Evolutionary conservation across 2,329 filamentous ascomycete species (phyloP).

Genomic region (Metarhizium anisopliae): DNA sequence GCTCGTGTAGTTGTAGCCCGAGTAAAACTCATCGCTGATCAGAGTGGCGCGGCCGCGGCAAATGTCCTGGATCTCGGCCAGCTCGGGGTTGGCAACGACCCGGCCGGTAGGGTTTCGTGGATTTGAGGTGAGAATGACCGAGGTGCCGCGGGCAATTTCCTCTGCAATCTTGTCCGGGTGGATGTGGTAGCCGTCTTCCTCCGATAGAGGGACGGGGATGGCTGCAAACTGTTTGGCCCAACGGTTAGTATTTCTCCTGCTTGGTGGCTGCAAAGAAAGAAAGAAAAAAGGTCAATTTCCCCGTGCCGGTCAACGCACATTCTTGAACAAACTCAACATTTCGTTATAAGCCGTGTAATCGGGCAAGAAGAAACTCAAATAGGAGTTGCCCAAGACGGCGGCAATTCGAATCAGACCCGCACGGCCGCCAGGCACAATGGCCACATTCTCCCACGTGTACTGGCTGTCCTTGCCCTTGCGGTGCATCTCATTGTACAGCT

Average conservation of each 20-base stretch:
- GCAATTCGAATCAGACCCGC: conserved; percentile 92
- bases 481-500: conserved; percentile 89
- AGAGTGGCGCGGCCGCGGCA: conserved; percentile 84
- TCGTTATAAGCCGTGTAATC: conserved; percentile 97
- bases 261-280: not conserved
- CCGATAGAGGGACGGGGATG: conserved; percentile 75
- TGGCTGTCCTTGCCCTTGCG: conserved; percentile 77
- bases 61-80: conserved; percentile 86
- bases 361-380: conserved; percentile 87
- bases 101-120: conserved; percentile 90
- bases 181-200: conserved; percentile 86
- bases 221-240: conserved; percentile 57
- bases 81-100: conserved; percentile 74
- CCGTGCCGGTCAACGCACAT: conserved; percentile 38
- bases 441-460: conserved; percentile 97
- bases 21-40: conserved; percentile 96
- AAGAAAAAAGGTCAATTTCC: not conserved
- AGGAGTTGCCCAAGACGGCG: conserved; percentile 85
- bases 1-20: conserved; percentile 90
- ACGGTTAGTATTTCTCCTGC: not conserved
- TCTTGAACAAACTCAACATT: conserved; percentile 92
- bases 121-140: conserved; percentile 89
- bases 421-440: conserved; percentile 87
- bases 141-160: conserved; percentile 77
- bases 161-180: conserved; percentile 88